Evolutionary conservation across 352 stramenopile species (phyloP), one percentile per base, ranked within the genome.

Genomic region (Globisporangium canariense): DNA sequence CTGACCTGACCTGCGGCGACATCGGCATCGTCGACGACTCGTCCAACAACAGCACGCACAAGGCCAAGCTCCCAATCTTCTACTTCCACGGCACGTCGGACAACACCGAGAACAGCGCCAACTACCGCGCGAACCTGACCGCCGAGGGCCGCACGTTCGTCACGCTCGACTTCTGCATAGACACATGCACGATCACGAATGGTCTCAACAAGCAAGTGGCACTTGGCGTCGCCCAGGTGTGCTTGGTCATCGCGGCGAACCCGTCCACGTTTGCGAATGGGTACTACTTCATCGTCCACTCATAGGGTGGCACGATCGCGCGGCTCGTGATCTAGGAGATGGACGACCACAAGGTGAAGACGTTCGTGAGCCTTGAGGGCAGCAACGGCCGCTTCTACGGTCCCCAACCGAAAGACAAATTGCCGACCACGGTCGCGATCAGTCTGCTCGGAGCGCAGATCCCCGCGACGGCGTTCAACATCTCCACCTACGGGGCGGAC

Each of bases 201-300:
- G 49, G 53, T 2, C 54, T 77, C 45, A 57, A 59, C n/a, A 53
- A 55, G 1, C 71, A 77, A 45, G 65, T 77, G 0, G 20, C 56
- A 3, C 40, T 73, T 16, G 71, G 58, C 9, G 69, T 77, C 58
- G 49, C 43, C 3, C 54, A 72, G 62, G 63, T 77, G 40, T 60
- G 61, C 2, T 47, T 22, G 0, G 34, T 73, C 41, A 58, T 53
- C 1, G 50, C 47, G 18, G 50, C 47, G 22, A 64, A 76, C 59
- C 32, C 36, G 32, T 20, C 60, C 13, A 36, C 51, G 6, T 79
- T 68, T 45, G 62, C 54, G 28, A 52, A 69, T 20, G 74, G 74
- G 28, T 81, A 81, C 64, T 60, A 73, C 57, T 66, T 81, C 45
- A 76, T 81, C 25, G 66, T 50, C 18, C 67, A 79, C 52, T 79